Evolutionary conservation across 2,329 filamentous ascomycete genomes (phyloP).

Genomic region (Colletotrichum kahawae): DNA sequence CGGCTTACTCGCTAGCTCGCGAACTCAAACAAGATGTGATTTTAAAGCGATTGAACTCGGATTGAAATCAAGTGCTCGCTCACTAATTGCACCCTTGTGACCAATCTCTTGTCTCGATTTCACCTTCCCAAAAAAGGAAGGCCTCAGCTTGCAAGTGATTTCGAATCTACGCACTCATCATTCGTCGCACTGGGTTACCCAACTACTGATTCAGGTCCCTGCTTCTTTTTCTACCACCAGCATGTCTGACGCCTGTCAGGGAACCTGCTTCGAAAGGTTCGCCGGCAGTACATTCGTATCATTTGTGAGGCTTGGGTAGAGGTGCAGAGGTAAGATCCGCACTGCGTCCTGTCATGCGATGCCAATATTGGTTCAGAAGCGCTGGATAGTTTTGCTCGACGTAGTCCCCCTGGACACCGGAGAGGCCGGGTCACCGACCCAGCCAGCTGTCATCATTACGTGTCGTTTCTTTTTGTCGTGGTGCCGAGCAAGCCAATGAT

Average conservation of each 20-base stretch:
- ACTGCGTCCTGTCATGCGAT: background rate
- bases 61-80: background rate
- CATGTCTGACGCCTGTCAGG: background rate
- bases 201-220: background rate
- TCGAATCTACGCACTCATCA: background rate
- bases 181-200: background rate
- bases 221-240: background rate
- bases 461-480: background rate
- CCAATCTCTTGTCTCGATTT: background rate
- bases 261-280: background rate
- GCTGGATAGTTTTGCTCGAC: background rate
- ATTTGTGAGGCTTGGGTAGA: background rate
- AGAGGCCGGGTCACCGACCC: background rate
- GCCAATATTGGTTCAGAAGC: background rate
- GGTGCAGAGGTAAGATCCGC: background rate
- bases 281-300: background rate
- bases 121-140: background rate
- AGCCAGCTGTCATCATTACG: background rate
- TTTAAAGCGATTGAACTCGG: background rate
- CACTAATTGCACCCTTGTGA: background rate
- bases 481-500: background rate
- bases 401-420: background rate
- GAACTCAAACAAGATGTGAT: background rate
- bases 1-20: background rate
- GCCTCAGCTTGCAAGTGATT: background rate